Evolutionary conservation across 352 stramenopile genomes (phyloP), one percentile per base, ranked within the genome.

Genomic region (Globisporangium nodosum): DNA sequence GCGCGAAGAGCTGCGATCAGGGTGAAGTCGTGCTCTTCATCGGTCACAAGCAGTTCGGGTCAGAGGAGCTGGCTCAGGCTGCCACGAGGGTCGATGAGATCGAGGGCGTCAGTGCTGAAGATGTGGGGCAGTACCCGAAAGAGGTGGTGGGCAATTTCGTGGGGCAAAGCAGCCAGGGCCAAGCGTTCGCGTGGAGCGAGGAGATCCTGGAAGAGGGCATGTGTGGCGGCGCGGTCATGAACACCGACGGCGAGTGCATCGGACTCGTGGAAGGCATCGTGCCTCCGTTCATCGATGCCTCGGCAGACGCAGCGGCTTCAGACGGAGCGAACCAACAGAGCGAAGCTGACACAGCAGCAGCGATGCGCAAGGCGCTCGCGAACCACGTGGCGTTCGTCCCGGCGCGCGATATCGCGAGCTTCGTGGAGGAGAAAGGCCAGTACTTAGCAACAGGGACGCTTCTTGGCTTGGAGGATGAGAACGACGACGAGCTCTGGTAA

Each of bases 201-300:
- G 70, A 87, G 53, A 66, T 91, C 11, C 57, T 93, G 35, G 76
- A 87, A 54, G 81, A 93, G 70, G 84, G 84, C 30, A 93, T 93
- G 84, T 93, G 84, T 49, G 84, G 84, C 16, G 84, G 84, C 18
- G 84, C 84, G 0, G 84, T 90, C 15, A 31, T 90, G 35, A 60
- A 73, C 55, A 60, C 58, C 0, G 61, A 61, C 8, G 61, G 71
- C 21, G 55, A 73, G 46, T 89, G 79, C 45, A 72, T 90, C 42
- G 84, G 84, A 3, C 66, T 93, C 52, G 76, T 93, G 11, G 84
- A 93, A 67, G 84, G 84, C 12, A 90, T 92, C 52, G 84, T 93
- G 7, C 81, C 84, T 18, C 67, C 60, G 3, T 70, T 69, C 31
- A 52, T 70, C 24, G 66, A 68, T n/a, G 18, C 61, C 2, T 61